Base-by-base conservation (phyloP, 805 yeast species). In the Lipomyces oligophaga region DNA sequence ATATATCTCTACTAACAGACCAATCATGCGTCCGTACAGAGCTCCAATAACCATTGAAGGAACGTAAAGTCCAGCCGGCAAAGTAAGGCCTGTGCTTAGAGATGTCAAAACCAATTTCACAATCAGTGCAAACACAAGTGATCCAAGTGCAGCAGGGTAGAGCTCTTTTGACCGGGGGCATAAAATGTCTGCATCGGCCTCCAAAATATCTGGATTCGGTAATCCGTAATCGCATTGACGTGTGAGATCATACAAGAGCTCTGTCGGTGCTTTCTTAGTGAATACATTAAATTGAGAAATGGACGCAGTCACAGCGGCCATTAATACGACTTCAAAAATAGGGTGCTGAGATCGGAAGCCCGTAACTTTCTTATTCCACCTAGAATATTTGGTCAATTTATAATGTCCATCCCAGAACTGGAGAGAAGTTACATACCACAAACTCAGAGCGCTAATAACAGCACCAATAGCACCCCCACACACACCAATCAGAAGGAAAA, bases 1-100 rank as follows among this genome's bases (percentile, higher is more conserved):
- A 4, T 67, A 33, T 60, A 68, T 70, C 43, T 75, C 73, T 15
- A 76, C 57, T 3, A 59, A 27, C 62, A 74, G 67, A 1, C 78
- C 77, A 47, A 76, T 66, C 1, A 73, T 55, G 8, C 81, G 59
- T 2, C 83, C 83, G 63, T 75, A 78, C 24, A 79, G 61, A 2
- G 83, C 81, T 0, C 84, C 84, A 19, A 74, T 68, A 1, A 76
- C 79, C 83, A 79, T 78, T 1, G 80, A 73, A 4, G 84, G 84
- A 1, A 79, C 79, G 51, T 78, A 79, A 11, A 79, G 73, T 4
- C 83, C 83, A 36, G 77, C 71, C 1, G 83, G 83, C 2, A 78
- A 64, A 54, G 77, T 78, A 41, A 77, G 60, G 1, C 83, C 83
- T 61, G 77, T 76, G 0, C 82, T 76, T 11, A 78, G 61, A 20